Evolutionary conservation across 116 monocot species (phyloP), one percentile per base, ranked within the genome.

Genomic region (Zostera marina): DNA sequence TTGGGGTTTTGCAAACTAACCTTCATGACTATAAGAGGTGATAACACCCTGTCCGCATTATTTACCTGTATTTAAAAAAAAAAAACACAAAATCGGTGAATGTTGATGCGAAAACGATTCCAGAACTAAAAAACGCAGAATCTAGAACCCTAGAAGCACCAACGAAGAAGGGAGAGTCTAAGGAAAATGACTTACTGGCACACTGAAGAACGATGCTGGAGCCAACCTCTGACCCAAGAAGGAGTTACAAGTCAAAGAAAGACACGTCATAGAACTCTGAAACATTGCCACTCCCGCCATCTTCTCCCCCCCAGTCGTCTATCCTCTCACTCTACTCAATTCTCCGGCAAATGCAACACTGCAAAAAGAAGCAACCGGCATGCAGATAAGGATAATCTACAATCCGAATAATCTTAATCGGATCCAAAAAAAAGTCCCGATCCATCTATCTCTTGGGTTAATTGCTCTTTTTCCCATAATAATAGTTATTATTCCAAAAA

Each of bases 221-320:
- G 70, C 61, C 13, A 85, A 47, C 17, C 67, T 74, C 55, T 77
- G 76, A 22, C 85, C 88, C 54, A 84, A 72, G 72, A 94, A 88
- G 61, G 82, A 73, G 45, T 49, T 77, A 45, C 84, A 71, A 44
- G 75, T 63, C 53, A 88, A 66, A 19, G 88, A 80, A 32, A 94
- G 76, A 32, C 75, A 73, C 14, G 82, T 68, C 88, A 88, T 81
- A 32, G 94, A 81, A 65, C 77, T 72, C 80, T 82, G 82, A 9
- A 94, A 71, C 63, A 66, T 74, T 20, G 66, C 79, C 39, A 81
- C 44, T 52, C 75, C 79, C 23, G 81, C 79, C 84, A 88, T 93
- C n/a, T 24, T 61, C 14, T n/a, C 46, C 19, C 21, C 25, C 11
- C 58, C 11, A n/a, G 40, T 61, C 15, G 23, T 61, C 22, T 12